Base-by-base conservation (phyloP, 192 early-diverging fungal genomes). In the Bifiguratus adelaidae region DNA sequence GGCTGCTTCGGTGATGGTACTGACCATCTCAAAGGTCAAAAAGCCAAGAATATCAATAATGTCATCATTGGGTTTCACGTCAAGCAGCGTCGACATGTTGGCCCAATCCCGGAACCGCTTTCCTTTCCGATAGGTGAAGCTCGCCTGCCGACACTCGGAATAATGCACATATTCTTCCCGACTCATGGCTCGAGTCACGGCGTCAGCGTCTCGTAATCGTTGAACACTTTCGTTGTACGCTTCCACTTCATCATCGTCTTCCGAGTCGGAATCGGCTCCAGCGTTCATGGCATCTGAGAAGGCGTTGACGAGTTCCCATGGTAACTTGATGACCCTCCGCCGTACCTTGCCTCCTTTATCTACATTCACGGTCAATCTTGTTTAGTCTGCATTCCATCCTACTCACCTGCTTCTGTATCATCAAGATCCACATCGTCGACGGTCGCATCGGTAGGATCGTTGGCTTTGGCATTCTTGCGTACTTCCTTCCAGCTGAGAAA, bases 121-220 rank as follows among this genome's bases (percentile, higher is more conserved):
- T 30, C 70, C 69, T 56, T 95, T 95, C 41, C 93, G 88, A 67
- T 86, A 97, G 3, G 90, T 94, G 44, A 99, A 99, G 7, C 87
- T 91, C 6, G 96, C 93, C 65, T 95, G 92, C n/a, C 94, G 76
- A 61, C 92, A 95, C 61, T 97, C 92, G 4, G 94, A 92, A 53
- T 93, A 99, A 68, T 95, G 89, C 19, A 96, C 91, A 60, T 99
- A 99, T 66, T 99, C 90, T n/a, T 95, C 92, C 50, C 93, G 82
- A 18, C 91, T 88, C 96, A 99, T 99, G 12, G 77, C 85, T 13
- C 75, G 61, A 3, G 96, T 99, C 2, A 93, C 70, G 35, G 92
- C 85, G 54, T 99, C 96, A 3, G 96, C 96, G 23, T 83, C 80
- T 42, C 71, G 66, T 19, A 97, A 61, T 7, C 94, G 76, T 50